Conservation (phyloP, 2,329 filamentous ascomycete genomes). For the Fusarium nygamai region DNA sequence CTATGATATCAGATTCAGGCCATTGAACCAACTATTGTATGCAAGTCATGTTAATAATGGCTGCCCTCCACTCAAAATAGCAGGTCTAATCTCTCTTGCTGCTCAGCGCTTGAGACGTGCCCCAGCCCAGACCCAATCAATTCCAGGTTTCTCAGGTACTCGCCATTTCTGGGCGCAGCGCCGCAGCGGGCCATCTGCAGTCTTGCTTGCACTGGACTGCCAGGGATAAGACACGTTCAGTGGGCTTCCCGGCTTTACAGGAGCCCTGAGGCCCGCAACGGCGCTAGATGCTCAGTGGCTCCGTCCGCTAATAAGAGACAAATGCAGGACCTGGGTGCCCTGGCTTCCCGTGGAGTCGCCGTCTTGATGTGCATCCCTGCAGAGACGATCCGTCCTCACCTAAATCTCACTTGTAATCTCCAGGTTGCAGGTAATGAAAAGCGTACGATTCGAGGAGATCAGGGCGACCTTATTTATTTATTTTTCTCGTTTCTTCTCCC, state of each 20-base stretch:
- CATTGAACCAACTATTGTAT: constrained; percentile 38
- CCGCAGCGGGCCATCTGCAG: constrained; percentile 25
- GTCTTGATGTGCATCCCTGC: constrained; percentile 46
- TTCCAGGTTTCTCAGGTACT: constrained; percentile 26
- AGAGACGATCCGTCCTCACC: constrained; percentile 47
- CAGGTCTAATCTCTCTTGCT: constrained; percentile 41
- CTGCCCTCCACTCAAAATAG: constrained; percentile 40
- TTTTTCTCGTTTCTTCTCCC: constrained; percentile 14
- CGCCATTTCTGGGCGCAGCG: constrained; percentile 17
- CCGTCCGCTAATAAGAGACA: constrained; percentile 42
- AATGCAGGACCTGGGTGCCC: constrained; percentile 35
- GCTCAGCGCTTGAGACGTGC: constrained; percentile 38
- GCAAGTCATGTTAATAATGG: constrained; percentile 37
- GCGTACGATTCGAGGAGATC: constrained; percentile 16
- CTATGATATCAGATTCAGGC: constrained; percentile 31
- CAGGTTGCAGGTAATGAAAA: constrained; percentile 32
- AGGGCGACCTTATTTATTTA: not conserved
- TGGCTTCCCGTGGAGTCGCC: constrained; percentile 30
- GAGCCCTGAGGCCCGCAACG: constrained; percentile 37
- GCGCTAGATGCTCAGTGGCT: constrained; percentile 43
- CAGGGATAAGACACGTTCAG: constrained; percentile 16
- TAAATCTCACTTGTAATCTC: constrained; percentile 47
- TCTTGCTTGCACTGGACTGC: constrained; percentile 8
- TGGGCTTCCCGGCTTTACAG: constrained; percentile 29
- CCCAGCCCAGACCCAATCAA: constrained; percentile 37